Evolutionary conservation across 2,329 filamentous ascomycete species (phyloP), one percentile per base, ranked within the genome.

Genomic region (Talaromyces marneffei): DNA sequence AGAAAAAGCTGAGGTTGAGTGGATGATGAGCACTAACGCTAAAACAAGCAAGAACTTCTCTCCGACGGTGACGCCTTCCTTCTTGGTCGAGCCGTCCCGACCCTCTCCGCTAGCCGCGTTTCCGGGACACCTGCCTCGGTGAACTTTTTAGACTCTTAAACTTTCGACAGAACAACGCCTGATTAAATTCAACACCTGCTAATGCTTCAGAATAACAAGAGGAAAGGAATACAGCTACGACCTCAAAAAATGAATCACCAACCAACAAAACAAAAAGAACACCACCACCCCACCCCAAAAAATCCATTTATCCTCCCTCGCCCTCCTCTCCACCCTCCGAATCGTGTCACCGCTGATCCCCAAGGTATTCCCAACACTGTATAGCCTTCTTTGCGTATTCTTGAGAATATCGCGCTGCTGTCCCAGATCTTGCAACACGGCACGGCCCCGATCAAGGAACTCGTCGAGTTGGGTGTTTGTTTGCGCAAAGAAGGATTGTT

Each of bases 271-370:
- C 39, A 84, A 72, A 69, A 97, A 90, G 75, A 99, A 99, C 37
- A 94, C 76, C 4, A 95, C 76, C 2, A 93, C 91, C 0, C 94
- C 92, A 0, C 80, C 89, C 83, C 89, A 90, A 74, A 99, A 99
- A 37, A 99, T 96, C 92, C 92, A 97, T 78, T 97, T 97, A 74
- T 99, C 94, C 79, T 97, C 90, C 74, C 87, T 89, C 56, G 94
- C 92, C 65, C 94, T 83, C 67, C 94, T 80, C 78, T 97, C 93
- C 44, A 99, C 89, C 91, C 94, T 97, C 52, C 94, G 87, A 66
- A 99, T 99, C 1, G 94, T 99, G 73, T 97, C 93, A 20, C 93
- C 92, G 70, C 90, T 95, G 63, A 99, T 85, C 0, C 94, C 94
- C 53, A 99, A 78, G 23, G 94, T 97, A 72, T 96, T 97, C 6